Conservation (phyloP, 495 filamentous ascomycete genomes). For the Penicillium egyptiacum region DNA sequence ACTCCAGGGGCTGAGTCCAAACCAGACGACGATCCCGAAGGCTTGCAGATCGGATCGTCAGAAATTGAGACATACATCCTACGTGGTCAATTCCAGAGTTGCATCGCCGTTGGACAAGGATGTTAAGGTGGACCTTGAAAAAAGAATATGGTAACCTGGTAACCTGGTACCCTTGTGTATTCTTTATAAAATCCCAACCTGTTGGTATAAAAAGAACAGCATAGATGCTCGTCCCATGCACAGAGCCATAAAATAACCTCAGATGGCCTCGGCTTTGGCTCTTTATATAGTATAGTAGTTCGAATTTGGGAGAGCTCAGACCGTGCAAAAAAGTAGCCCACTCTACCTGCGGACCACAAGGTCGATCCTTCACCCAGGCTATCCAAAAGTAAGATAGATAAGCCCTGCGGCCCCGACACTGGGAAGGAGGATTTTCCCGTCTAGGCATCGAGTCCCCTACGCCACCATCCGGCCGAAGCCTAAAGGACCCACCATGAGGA, state of each 20-base stretch:
- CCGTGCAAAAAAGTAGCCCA: conserved; percentile 20
- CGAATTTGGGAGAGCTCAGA: neutral
- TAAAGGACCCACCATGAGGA: conserved; percentile 18
- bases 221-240: neutral
- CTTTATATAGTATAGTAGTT: conserved; percentile 17
- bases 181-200: neutral
- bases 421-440: conserved; percentile 29
- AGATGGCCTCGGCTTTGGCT: conserved; percentile 19
- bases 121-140: conserved; percentile 5
- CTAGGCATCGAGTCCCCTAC: conserved; percentile 29
- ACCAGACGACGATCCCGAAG: conserved; percentile 28
- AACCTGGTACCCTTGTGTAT: neutral
- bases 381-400: conserved; percentile 31
- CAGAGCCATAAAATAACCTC: conserved; percentile 9
- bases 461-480: conserved; percentile 27
- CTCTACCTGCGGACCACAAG: conserved; percentile 23
- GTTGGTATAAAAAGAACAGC: conserved; percentile 12
- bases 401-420: conserved; percentile 30
- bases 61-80: conserved; percentile 33
- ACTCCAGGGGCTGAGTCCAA: conserved; percentile 18
- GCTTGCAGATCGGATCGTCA: conserved; percentile 45
- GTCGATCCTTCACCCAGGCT: conserved; percentile 26
- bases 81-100: conserved; percentile 30
- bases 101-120: conserved; percentile 26
- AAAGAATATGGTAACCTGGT: neutral